Evolutionary conservation across 2,329 filamentous ascomycete species (phyloP).

Genomic region (Aspergillus unguis): DNA sequence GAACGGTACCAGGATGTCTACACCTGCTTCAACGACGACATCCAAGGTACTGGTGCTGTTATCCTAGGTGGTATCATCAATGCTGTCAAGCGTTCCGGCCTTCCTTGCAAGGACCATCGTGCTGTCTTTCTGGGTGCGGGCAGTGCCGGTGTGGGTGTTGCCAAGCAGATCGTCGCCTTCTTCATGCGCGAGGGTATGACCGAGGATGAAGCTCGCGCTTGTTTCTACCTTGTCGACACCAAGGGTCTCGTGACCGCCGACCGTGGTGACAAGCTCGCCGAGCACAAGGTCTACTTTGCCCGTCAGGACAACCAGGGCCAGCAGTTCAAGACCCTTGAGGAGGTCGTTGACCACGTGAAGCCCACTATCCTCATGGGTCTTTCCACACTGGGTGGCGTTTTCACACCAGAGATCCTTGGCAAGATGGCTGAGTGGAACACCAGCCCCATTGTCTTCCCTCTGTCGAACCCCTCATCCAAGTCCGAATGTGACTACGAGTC

Average conservation of each 20-base stretch:
- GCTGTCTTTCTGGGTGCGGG: slow-evolving; percentile 96
- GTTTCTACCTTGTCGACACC: slow-evolving; percentile 97
- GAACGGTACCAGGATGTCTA: slow-evolving; percentile 84
- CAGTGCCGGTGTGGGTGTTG: slow-evolving; percentile 92
- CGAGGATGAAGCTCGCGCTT: slow-evolving; percentile 79
- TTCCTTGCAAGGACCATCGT: slow-evolving; percentile 83
- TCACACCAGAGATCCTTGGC: slow-evolving; percentile 81
- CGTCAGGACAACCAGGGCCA: slow-evolving; percentile 63
- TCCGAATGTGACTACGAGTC: slow-evolving; percentile 97
- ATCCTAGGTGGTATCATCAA: slow-evolving; percentile 79
- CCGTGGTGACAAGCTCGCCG: slow-evolving; percentile 87
- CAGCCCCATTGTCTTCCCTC: slow-evolving; percentile 87
- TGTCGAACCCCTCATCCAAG: slow-evolving; percentile 94
- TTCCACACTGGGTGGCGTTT: slow-evolving; percentile 89
- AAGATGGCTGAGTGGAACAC: slow-evolving; percentile 63
- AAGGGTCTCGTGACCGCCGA: slow-evolving; percentile 92
- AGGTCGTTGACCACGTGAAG: slow-evolving; percentile 92
- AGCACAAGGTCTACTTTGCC: slow-evolving; percentile 74
- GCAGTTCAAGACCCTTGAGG: slow-evolving; percentile 73
- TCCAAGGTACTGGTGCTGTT: slow-evolving; percentile 95
- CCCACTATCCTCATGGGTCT: slow-evolving; percentile 92
- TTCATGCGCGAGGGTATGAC: slow-evolving; percentile 89
- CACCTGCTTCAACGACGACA: slow-evolving; percentile 98
- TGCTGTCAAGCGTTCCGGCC: slow-evolving; percentile 76
- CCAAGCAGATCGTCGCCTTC: slow-evolving; percentile 95